Evolutionary conservation across 139 green algal genomes (phyloP).

Genomic region (Yamagishiella unicocca): DNA sequence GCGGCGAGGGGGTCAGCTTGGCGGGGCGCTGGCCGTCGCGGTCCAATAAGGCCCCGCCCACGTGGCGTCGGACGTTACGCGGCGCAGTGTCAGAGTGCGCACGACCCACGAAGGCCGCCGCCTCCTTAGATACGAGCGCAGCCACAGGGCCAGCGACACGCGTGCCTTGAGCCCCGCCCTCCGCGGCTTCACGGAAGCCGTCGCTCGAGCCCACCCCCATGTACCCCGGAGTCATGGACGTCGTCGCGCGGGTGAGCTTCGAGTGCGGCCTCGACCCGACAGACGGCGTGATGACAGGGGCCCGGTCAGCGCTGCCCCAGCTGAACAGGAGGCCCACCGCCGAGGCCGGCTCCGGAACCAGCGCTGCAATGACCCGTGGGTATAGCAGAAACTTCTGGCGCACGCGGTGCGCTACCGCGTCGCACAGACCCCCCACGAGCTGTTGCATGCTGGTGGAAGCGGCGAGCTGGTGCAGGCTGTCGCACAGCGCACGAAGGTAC

Average conservation of each 20-base stretch:
- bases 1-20: neutral
- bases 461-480: neutral
- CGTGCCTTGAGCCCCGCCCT: neutral
- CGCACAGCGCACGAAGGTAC: neutral
- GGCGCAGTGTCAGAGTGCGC: neutral
- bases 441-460: constrained; percentile 12
- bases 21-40: too few relatives aligned
- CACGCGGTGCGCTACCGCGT: neutral
- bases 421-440: neutral
- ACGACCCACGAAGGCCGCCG: neutral
- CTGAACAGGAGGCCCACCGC: constrained; percentile 11
- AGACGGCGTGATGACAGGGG: too few relatives aligned
- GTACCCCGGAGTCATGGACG: neutral
- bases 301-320: too few relatives aligned
- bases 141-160: neutral
- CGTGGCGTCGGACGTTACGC: neutral
- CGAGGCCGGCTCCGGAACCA: constrained; percentile 6
- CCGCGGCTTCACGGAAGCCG: neutral
- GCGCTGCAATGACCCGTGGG: constrained; percentile 1
- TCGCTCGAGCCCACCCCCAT: neutral
- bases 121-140: neutral
- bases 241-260: neutral
- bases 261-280: too few relatives aligned
- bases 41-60: too few relatives aligned
- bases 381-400: constrained; percentile 6